Conservation (phyloP, 2,329 filamentous ascomycete species). For the Whalleya microplaca region DNA sequence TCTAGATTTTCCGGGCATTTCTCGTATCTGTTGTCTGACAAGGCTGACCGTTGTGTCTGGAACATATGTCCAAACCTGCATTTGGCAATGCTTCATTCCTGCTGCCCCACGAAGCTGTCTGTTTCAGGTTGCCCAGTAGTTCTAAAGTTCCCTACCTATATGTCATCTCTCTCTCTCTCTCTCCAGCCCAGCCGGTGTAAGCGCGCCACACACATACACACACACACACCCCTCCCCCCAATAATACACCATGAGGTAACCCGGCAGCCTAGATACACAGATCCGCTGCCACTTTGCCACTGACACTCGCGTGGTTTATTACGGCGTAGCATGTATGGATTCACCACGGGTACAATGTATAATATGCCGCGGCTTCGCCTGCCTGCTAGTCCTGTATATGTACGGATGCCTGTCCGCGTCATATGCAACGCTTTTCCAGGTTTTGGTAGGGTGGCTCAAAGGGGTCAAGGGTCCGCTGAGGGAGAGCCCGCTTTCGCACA, state of each 20-base stretch:
- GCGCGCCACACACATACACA: no score
- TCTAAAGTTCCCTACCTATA: not conserved
- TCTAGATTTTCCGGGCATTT: conserved; percentile 9
- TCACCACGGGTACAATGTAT: no score
- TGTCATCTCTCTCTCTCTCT: no score
- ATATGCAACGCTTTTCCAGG: conserved; percentile 26
- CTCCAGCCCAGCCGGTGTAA: not conserved
- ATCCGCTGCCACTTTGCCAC: conserved; percentile 19
- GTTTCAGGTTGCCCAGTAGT: not conserved
- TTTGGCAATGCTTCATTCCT: conserved; percentile 9
- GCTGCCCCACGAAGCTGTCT: not conserved
- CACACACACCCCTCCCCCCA: no score
- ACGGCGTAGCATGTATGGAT: no score
- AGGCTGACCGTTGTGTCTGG: conserved; percentile 19
- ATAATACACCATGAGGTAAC: no score
- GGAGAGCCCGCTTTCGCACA: not conserved
- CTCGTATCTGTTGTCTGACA: conserved; percentile 20
- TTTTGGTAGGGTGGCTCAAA: conserved; percentile 21
- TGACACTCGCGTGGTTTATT: no score
- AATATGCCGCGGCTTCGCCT: no score
- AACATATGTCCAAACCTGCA: conserved; percentile 23
- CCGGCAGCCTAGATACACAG: not conserved
- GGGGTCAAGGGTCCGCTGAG: not conserved
- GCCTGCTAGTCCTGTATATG: no score
- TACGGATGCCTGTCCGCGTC: conserved; percentile 25